These are phyloP conservation scores for Trichophaea hybrida DNA, from an alignment of 2,329 filamentous ascomycete genomes.

Conservation along the genomic window DNA sequence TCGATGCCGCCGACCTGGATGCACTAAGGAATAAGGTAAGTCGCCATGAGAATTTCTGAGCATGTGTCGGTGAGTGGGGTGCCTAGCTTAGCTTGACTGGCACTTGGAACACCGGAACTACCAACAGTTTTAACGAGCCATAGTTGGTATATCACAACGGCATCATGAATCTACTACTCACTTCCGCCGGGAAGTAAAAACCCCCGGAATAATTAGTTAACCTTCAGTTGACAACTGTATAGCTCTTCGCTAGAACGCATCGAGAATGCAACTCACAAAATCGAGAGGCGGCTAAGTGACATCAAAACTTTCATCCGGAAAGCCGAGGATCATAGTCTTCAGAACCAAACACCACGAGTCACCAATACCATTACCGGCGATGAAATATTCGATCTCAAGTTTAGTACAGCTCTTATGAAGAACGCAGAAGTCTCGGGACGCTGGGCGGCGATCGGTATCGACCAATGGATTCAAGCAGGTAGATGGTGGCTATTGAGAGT, in stretches of 20 bases:
- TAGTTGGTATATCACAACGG: too few species aligned
- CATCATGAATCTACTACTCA: too few species aligned
- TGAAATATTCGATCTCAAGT: not conserved
- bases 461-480: slow-evolving; percentile 15
- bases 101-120: too few species aligned
- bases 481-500: slow-evolving; percentile 17
- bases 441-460: slow-evolving; percentile 14
- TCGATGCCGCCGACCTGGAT: slow-evolving; percentile 8
- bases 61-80: not conserved
- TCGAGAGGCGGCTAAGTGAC: not conserved
- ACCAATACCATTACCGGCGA: too few species aligned
- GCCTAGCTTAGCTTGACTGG: not conserved
- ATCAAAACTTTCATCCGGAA: not conserved
- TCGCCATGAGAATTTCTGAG: not conserved
- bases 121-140: slow-evolving; percentile 3
- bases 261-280: not conserved
- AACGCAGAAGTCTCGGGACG: slow-evolving; percentile 1
- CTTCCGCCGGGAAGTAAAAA: too few species aligned
- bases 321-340: not conserved
- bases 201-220: too few species aligned
- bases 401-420: slow-evolving; percentile 5
- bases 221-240: too few species aligned
- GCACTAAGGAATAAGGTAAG: slow-evolving; percentile 8
- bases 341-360: not conserved
- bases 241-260: not conserved